Evolutionary conservation across 495 filamentous ascomycete genomes (phyloP), one percentile per base, ranked within the genome.

Genomic region (Penicillium odoratum): DNA sequence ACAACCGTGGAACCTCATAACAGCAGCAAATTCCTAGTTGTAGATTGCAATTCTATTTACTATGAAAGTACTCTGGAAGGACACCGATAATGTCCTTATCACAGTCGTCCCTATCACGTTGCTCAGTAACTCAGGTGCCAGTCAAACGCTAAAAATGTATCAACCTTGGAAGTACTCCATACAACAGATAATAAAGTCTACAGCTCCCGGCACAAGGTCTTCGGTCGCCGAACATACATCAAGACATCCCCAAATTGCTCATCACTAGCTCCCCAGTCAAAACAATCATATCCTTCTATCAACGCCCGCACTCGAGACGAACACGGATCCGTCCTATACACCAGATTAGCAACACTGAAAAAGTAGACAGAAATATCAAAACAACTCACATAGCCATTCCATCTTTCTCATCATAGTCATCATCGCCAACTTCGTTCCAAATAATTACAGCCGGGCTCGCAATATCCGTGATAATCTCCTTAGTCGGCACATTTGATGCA

Each of bases 401-500:
- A 21, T 21, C 40, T 55, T 18, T 16, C 30, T 55, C 7, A 28
- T 55, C 52, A 25, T 55, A 55, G 16, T 55, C 29, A n/a, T 55
- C 15, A 29, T 46, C 26, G 0, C 29, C 42, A 6, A 55, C 42
- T 7, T 42, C 26, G 3, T 46, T 11, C 38, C 52, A 55, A n/a
- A 55, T 55, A 5, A 76, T 58, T 5, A 70, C 60, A 0, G 58
- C 67, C 3, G 74, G 73, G 6, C 70, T 63, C 36, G 66, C 57
- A 44, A 74, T 57, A 21, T 77, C 70, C 11, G 65, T 51, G 13
- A 73, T 53, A 28, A 77, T 68, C 40, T 76, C 65, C 30, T 69
- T 64, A 0, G 68, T 65, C 0, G 74, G 71, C 4, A 68, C 60
- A 51, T 74, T 65, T 0, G 67, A 53, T 3, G 36, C 10, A 38